A percentile compares a stretch with the other conserved stretches of the same genome.
These are phyloP conservation scores for Camellia granthamiana DNA, from an alignment of 148 eudicot species.

Conservation along the genomic window DNA sequence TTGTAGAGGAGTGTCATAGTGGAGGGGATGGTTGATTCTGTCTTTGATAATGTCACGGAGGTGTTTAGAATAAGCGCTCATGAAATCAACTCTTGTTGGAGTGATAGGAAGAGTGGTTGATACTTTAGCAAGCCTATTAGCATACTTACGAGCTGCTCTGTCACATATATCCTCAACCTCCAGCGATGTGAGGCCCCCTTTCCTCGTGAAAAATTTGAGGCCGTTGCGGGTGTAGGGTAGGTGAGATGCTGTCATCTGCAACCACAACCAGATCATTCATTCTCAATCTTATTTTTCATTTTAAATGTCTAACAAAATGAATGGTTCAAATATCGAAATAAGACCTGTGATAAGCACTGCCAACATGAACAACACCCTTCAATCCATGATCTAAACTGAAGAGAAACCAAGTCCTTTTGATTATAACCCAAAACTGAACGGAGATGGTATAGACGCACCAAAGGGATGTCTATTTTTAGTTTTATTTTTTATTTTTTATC, in stretches of 20 bases:
- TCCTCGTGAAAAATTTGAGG: conserved; percentile 79
- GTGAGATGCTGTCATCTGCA: conserved; percentile 96
- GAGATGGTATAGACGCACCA: no score
- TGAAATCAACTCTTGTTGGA: conserved; percentile 66
- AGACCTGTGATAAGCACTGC: no score
- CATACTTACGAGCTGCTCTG: conserved; percentile 73
- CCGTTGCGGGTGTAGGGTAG: conserved; percentile 94
- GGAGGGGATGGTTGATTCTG: conserved; percentile 76
- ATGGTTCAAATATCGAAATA: not conserved
- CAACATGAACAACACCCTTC: no score
- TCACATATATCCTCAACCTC: conserved; percentile 87
- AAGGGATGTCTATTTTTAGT: no score
- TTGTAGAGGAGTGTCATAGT: conserved; percentile 74
- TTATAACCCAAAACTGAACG: no score
- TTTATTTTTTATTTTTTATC: no score
- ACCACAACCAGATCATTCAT: not conserved
- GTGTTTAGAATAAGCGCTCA: conserved; percentile 70
- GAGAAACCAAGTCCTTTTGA: no score
- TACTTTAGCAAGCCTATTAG: conserved; percentile 62
- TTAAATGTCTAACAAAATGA: not conserved
- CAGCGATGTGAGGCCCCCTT: conserved; percentile 74
- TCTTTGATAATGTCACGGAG: conserved; percentile 80
- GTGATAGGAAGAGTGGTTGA: conserved; percentile 40
- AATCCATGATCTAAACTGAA: not conserved
- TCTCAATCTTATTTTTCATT: not conserved